Evolutionary conservation across 164 flowering plant genomes (phyloP).

Genomic region (Paratinospora sagittata): DNA sequence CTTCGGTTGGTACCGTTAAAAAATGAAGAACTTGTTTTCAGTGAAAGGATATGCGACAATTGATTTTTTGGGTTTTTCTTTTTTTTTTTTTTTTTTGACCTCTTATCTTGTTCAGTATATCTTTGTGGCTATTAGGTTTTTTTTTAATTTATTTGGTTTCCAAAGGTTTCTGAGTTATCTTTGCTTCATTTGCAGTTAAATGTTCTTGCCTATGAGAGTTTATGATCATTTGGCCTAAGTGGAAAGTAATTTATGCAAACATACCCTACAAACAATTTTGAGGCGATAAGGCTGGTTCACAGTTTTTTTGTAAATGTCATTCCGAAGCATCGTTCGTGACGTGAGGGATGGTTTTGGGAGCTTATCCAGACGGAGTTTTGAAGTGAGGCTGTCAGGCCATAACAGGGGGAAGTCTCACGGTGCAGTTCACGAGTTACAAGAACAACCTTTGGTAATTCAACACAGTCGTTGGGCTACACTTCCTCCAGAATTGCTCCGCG

Average conservation of each 20-base stretch:
- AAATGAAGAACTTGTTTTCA: background rate
- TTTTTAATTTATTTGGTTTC: no score
- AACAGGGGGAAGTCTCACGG: constrained; percentile 69
- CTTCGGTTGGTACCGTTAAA: no score
- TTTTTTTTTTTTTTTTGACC: no score
- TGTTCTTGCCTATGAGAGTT: background rate
- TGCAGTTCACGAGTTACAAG: constrained; percentile 53
- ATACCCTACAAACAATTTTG: background rate
- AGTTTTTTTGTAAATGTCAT: constrained; percentile 52
- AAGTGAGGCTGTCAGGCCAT: constrained; percentile 65
- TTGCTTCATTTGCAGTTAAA: constrained; percentile 24
- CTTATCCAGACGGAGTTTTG: constrained; percentile 79
- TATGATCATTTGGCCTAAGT: background rate
- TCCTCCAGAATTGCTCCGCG: constrained; percentile 84
- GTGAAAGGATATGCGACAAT: background rate
- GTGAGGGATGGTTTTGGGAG: constrained; percentile 90
- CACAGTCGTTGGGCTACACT: constrained; percentile 79
- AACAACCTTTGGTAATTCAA: constrained; percentile 49
- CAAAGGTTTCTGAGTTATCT: background rate
- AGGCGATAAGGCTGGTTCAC: background rate
- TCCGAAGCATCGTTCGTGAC: constrained; percentile 86
- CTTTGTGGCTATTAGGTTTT: background rate
- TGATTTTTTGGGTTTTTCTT: background rate
- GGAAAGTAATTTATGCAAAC: constrained; percentile 18
- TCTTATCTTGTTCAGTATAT: no score